A percentile compares a stretch with the other conserved stretches of the same genome.
phyloP scores from a whole-genome alignment of 345 rosid species.

The Citrus sinensis region DNA sequence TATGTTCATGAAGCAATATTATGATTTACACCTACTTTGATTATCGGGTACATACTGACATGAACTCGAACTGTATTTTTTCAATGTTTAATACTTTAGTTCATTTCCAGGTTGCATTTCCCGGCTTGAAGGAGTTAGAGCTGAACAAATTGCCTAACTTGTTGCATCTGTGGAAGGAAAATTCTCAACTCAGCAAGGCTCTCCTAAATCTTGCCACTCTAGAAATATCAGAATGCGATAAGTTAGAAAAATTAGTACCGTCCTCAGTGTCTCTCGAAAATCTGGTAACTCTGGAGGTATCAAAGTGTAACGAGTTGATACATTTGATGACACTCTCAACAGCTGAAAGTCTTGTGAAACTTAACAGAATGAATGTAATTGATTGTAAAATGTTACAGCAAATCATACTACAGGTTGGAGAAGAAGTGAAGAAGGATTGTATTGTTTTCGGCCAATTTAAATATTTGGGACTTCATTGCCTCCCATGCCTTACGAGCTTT shows the following conservation, averaged over 20 bases:
- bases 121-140: not conserved
- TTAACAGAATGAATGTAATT: conserved; percentile 6
- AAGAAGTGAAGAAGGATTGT: not conserved
- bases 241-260: conserved; percentile 10
- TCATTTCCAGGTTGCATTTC: not conserved
- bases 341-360: conserved; percentile 17
- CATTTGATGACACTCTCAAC: conserved; percentile 9
- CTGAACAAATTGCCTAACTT: not conserved
- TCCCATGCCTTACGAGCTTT: conserved; percentile 13
- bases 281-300: conserved; percentile 8
- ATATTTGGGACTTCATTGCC: conserved; percentile 5
- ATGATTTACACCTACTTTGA: no score
- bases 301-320: conserved; percentile 7
- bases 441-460: conserved; percentile 11
- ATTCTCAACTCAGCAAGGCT: no score
- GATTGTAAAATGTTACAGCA: conserved; percentile 17
- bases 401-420: not conserved
- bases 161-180: not conserved
- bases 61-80: no score
- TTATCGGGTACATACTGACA: no score
- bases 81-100: not conserved
- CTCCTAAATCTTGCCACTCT: conserved; percentile 6
- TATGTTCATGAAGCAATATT: no score
- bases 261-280: conserved; percentile 9
- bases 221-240: not conserved